Evolutionary conservation across 148 eudicot species (phyloP), one percentile per base, ranked within the genome.

Genomic region (Rhododendron ovatum): DNA sequence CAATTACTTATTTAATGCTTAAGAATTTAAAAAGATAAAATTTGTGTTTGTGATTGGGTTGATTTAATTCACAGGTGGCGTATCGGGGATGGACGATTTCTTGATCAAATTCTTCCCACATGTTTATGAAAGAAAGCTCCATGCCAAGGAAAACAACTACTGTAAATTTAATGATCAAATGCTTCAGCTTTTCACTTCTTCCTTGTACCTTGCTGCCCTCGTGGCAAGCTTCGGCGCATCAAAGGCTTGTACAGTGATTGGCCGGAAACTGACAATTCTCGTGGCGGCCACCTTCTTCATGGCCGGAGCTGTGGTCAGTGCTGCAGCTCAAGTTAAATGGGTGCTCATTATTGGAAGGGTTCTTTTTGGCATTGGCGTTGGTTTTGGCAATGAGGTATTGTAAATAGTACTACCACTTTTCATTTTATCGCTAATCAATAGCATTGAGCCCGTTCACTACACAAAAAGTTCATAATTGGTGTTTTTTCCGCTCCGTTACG

Each of bases 41-140:
- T 11, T 28, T 11, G 7, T 10, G 24, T 22, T 33, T 2, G 1
- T n/a, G 53, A 45, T 41, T 86, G 84, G 20, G 12, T 73, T 77
- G n/a, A 12, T 41, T n/a, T 41, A 41, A 14, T 48, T 14, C 22
- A 15, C 65, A 18, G 98, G 96, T 30, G 98, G 98, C 17, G 98
- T 95, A 35, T 91, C 95, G 0, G 89, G 92, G 2, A 95, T 95
- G 98, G 98, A 93, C 79, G 96, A 93, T 78, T 95, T 95, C 91
- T 80, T 95, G 86, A 85, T 84, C 9, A 86, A 95, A 48, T 95
- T 95, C 89, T 93, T 95, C 74, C 98, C 96, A 1, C 13, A 63
- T 5, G 92, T 95, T 28, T 82, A 92, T 71, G 88, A 85, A 15
- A 89, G 87, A 76, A 95, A 95, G 86, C 82, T 85, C 14, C 87